Percentiles rank a stretch among this genome's conserved stretches.
These are phyloP conservation scores for Agaricus sinodeliciosus DNA, from an alignment of 768 basidiomycete genomes.

Conservation along the genomic window DNA sequence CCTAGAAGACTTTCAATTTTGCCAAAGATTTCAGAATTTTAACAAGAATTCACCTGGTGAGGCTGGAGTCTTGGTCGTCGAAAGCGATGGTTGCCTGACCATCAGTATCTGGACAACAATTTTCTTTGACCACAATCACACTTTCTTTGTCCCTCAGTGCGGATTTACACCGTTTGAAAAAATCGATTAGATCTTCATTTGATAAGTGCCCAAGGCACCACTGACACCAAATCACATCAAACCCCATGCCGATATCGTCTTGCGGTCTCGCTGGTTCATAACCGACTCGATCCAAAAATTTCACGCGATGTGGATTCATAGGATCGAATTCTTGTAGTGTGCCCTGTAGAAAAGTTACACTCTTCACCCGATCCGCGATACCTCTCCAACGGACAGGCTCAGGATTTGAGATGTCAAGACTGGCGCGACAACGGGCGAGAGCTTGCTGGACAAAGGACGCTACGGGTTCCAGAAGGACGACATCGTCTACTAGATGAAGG, in stretches of 20 bases:
- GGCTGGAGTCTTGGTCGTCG: conserved; percentile 83
- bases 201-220: conserved; percentile 92
- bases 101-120: conserved; percentile 61
- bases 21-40: not conserved
- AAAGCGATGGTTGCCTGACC: conserved; percentile 51
- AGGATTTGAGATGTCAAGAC: conserved; percentile 17
- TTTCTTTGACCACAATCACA: conserved; percentile 89
- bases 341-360: conserved; percentile 73
- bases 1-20: conserved; percentile 30
- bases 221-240: conserved; percentile 94
- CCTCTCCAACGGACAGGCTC: conserved; percentile 52
- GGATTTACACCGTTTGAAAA: conserved; percentile 57
- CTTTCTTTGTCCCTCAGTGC: conserved; percentile 49
- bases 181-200: conserved; percentile 69
- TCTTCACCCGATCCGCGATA: conserved; percentile 53
- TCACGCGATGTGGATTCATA: conserved; percentile 34
- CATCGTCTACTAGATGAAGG: conserved; percentile 81
- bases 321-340: conserved; percentile 84
- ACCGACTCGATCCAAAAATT: conserved; percentile 62
- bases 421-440: conserved; percentile 31
- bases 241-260: conserved; percentile 50
- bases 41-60: conserved; percentile 59
- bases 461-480: conserved; percentile 88
- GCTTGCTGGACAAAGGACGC: conserved; percentile 71
- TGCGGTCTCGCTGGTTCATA: conserved; percentile 37